phyloP scores from a whole-genome alignment of 495 filamentous ascomycete species.

The Haplographium delicatum region DNA sequence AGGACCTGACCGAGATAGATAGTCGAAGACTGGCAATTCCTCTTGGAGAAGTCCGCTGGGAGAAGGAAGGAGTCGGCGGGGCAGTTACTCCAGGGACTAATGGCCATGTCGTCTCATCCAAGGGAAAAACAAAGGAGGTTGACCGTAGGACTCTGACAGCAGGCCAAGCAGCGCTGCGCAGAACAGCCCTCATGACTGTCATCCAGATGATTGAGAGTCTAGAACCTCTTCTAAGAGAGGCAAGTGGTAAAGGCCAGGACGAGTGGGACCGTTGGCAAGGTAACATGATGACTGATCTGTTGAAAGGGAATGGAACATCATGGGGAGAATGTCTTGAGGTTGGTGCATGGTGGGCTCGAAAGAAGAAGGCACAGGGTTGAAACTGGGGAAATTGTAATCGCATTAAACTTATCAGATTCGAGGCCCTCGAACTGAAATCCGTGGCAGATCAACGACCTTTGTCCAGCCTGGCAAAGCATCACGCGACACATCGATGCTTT shows the following conservation, averaged over 20 bases:
- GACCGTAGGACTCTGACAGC: conserved; percentile 51
- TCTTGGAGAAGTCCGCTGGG: conserved; percentile 83
- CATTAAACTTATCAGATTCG: not conserved
- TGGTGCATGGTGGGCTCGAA: conserved; percentile 90
- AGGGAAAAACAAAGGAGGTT: conserved; percentile 27
- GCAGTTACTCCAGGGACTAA: conserved; percentile 39
- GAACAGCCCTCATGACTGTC: conserved; percentile 74
- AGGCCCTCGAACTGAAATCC: too few relatives aligned
- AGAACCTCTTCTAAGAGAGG: conserved; percentile 77
- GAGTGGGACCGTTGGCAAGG: conserved; percentile 92
- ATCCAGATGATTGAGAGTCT: conserved; percentile 83
- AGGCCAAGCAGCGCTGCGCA: conserved; percentile 68
- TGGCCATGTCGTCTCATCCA: conserved; percentile 20
- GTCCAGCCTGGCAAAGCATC: conserved; percentile 1
- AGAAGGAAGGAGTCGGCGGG: conserved; percentile 63
- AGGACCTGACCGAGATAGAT: conserved; percentile 61
- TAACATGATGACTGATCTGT: conserved; percentile 77
- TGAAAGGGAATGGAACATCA: conserved; percentile 70
- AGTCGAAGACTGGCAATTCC: conserved; percentile 78
- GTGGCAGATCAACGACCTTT: not conserved
- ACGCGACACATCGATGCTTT: conserved; percentile 4
- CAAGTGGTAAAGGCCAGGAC: conserved; percentile 77
- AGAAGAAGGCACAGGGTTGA: conserved; percentile 32
- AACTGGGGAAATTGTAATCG: not conserved
- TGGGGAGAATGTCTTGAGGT: conserved; percentile 90